A percentile compares a stretch with the other conserved stretches of the same genome.
These are phyloP conservation scores for Colletotrichum tropicicola DNA, from an alignment of 2,329 filamentous ascomycete species.

Conservation along the genomic window DNA sequence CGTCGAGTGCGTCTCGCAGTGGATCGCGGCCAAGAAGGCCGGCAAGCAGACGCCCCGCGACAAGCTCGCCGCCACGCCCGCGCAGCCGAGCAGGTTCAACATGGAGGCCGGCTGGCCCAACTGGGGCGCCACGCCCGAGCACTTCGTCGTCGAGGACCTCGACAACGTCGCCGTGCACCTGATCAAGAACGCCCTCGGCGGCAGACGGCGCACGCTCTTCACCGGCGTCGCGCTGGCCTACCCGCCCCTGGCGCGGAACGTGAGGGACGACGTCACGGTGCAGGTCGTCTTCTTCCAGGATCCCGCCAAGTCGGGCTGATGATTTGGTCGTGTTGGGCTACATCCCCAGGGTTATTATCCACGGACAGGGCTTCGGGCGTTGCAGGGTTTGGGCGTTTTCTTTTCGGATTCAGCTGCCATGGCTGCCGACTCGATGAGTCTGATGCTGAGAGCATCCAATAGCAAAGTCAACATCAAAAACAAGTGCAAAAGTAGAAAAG, in stretches of 20 bases:
- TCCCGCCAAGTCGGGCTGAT: slow-evolving; percentile 5
- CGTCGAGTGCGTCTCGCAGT: slow-evolving; percentile 64
- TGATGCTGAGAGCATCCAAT: background rate
- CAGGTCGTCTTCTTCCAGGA: slow-evolving; percentile 75
- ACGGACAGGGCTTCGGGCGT: too few species aligned
- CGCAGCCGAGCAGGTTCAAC: slow-evolving; percentile 18
- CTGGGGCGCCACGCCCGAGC: slow-evolving; percentile 46
- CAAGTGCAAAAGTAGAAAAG: background rate
- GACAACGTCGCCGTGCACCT: slow-evolving; percentile 81
- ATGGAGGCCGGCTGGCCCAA: slow-evolving; percentile 33
- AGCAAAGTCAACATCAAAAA: background rate
- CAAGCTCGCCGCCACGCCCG: slow-evolving; percentile 9
- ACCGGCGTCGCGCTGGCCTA: slow-evolving; percentile 75
- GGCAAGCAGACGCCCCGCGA: background rate
- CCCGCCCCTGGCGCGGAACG: slow-evolving; percentile 71
- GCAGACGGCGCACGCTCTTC: slow-evolving; percentile 77
- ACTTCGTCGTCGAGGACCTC: slow-evolving; percentile 77
- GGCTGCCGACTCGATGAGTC: background rate
- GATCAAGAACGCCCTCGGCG: slow-evolving; percentile 82
- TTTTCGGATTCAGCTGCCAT: background rate
- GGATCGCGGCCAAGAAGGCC: slow-evolving; percentile 46
- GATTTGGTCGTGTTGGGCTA: too few species aligned
- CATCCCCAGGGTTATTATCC: too few species aligned
- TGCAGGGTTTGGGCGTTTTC: background rate
- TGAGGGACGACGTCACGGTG: slow-evolving; percentile 82